These are phyloP conservation scores for Pythium sukuiense DNA, from an alignment of 352 stramenopile genomes.

Conservation along the genomic window DNA sequence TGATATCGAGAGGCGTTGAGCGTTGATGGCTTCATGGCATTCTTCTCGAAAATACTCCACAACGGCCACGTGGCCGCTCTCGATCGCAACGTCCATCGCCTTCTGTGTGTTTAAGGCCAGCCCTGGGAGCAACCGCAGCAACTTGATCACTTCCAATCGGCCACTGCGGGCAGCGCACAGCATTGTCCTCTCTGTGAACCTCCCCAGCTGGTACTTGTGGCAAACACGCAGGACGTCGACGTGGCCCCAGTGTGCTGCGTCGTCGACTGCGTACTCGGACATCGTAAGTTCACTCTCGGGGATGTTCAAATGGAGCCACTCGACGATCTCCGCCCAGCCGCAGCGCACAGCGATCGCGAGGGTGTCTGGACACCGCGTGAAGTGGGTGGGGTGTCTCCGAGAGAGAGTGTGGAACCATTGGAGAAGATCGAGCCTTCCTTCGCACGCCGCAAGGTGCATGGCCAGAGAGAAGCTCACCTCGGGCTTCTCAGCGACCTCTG, in stretches of 20 bases:
- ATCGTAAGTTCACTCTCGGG: conserved; percentile 3
- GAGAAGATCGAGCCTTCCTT: conserved; percentile 10
- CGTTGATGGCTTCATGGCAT: background rate
- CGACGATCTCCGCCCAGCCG: conserved; percentile 15
- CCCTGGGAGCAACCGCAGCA: background rate
- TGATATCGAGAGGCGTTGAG: background rate
- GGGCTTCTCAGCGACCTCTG: background rate
- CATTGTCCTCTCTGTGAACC: background rate
- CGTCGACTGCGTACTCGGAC: background rate
- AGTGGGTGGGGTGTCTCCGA: background rate
- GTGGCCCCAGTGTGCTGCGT: conserved; percentile 13
- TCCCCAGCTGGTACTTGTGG: conserved; percentile 6
- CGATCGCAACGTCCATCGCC: conserved; percentile 2
- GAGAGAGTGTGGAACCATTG: conserved; percentile 12
- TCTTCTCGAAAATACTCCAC: background rate
- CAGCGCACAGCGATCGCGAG: conserved; percentile 19
- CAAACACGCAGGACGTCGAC: conserved; percentile 11
- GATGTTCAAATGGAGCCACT: conserved; percentile 13
- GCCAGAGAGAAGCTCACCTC: conserved; percentile 2
- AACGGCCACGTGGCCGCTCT: background rate
- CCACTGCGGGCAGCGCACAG: background rate
- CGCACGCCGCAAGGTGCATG: conserved; percentile 14
- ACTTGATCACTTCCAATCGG: background rate
- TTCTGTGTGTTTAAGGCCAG: background rate
- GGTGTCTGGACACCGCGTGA: conserved; percentile 3